phyloP scores from a whole-genome alignment of 495 filamentous ascomycete genomes.

The Stereocaulon alpinum region DNA sequence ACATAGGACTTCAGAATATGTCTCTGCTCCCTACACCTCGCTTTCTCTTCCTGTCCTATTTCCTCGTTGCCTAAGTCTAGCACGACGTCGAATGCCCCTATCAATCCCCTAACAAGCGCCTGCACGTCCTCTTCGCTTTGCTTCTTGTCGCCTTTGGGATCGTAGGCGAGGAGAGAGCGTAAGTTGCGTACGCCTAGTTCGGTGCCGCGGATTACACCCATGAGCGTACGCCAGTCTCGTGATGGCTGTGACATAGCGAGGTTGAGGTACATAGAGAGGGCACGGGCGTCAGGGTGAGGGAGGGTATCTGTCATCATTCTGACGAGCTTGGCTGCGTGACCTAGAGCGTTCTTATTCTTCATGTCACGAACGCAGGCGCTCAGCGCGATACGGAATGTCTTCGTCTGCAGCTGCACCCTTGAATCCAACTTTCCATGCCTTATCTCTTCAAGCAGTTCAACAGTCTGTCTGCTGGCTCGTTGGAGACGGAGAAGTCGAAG shows the following conservation, averaged over 20 bases:
- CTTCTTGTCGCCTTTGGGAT: constrained; percentile 17
- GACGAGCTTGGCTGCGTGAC: constrained; percentile 46
- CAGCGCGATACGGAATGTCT: constrained; percentile 63
- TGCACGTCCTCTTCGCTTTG: constrained; percentile 7
- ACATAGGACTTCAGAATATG: constrained; percentile 9
- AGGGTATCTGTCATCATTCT: constrained; percentile 40
- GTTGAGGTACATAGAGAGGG: constrained; percentile 30
- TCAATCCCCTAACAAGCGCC: constrained; percentile 10
- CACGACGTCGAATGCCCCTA: constrained; percentile 15
- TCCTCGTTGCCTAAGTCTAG: constrained; percentile 14
- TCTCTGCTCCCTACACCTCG: constrained; percentile 10
- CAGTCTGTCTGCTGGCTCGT: constrained; percentile 46
- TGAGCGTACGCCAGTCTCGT: constrained; percentile 16
- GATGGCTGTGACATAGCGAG: constrained; percentile 20
- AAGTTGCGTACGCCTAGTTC: constrained; percentile 13
- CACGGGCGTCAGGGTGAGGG: constrained; percentile 33
- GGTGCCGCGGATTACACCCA: constrained; percentile 6
- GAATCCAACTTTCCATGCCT: constrained; percentile 19
- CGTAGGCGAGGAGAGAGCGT: constrained; percentile 14
- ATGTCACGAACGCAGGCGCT: constrained; percentile 57
- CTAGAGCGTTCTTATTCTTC: constrained; percentile 52
- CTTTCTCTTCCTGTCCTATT: constrained; percentile 7
- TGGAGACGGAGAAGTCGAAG: constrained; percentile 56
- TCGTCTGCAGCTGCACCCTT: constrained; percentile 28
- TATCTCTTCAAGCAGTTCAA: constrained; percentile 44